Conservation (phyloP, 2,329 filamentous ascomycete genomes). For the Pseudogymnoascus sp. region DNA sequence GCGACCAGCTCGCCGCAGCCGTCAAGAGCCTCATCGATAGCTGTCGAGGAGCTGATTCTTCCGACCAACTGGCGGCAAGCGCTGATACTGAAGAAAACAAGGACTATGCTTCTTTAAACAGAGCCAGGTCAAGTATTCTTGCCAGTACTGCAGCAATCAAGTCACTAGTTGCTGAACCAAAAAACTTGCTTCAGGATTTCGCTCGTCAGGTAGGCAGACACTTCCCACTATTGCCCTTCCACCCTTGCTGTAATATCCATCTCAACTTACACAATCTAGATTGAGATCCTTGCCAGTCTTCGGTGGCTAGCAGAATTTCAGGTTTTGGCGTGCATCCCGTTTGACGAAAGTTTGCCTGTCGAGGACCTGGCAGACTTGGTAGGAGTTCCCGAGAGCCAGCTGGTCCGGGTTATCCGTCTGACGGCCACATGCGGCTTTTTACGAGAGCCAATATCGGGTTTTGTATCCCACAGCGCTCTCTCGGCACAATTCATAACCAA, state of each 20-base stretch:
- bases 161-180: conserved; percentile 19
- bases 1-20: neutral
- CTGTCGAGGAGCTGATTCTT: neutral
- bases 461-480: conserved; percentile 34
- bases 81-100: neutral
- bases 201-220: conserved; percentile 19
- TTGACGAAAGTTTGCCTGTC: conserved; percentile 29
- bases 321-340: conserved; percentile 38
- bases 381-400: conserved; percentile 32
- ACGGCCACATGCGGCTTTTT: conserved; percentile 32
- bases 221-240: neutral
- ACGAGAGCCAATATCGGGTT: conserved; percentile 26
- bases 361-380: conserved; percentile 37
- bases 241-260: neutral
- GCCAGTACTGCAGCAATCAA: conserved; percentile 4
- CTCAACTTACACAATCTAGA: neutral
- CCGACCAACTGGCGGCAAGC: neutral
- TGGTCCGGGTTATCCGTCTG: conserved; percentile 32
- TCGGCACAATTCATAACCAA: conserved; percentile 33
- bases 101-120: neutral
- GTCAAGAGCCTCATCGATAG: neutral
- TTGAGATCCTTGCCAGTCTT: conserved; percentile 33
- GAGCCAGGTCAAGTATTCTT: neutral
- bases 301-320: conserved; percentile 40
- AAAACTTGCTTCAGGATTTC: conserved; percentile 24